Evolutionary conservation across 2,329 filamentous ascomycete genomes (phyloP).

Genomic region (Aspergillus felis): DNA sequence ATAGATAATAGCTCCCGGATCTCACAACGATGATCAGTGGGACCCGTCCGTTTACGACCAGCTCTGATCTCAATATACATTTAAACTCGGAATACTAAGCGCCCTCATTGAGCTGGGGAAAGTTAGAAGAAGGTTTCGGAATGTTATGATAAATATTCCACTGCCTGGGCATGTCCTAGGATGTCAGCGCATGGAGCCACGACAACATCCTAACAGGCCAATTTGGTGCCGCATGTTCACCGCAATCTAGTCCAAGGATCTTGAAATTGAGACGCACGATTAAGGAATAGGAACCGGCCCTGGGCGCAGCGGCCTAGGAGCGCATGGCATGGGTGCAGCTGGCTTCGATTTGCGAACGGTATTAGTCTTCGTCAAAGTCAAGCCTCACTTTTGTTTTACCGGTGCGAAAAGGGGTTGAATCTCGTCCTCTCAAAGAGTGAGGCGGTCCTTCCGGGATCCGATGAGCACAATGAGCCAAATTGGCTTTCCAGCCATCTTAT

Average conservation of each 20-base stretch:
- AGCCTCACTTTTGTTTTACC: slow-evolving; percentile 22
- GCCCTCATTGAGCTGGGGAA: neutral
- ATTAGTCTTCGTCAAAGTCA: slow-evolving; percentile 13
- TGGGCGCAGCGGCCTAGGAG: slow-evolving; percentile 3
- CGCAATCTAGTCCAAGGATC: slow-evolving; percentile 10
- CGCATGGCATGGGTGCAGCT: slow-evolving; percentile 3
- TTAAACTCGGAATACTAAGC: slow-evolving; percentile 4
- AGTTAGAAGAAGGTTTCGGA: slow-evolving; percentile 3
- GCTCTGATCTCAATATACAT: slow-evolving; percentile 7
- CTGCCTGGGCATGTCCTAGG: slow-evolving; percentile 4
- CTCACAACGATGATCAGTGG: slow-evolving; percentile 10
- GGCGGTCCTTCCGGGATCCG: slow-evolving; percentile 26
- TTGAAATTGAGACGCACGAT: slow-evolving; percentile 6
- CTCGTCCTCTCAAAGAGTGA: slow-evolving; percentile 29
- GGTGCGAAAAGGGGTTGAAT: slow-evolving; percentile 20
- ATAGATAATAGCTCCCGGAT: slow-evolving; percentile 5
- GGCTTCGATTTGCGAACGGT: slow-evolving; percentile 16
- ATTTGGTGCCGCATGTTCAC: slow-evolving; percentile 21
- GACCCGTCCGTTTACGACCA: neutral
- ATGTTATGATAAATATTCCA: slow-evolving; percentile 4
- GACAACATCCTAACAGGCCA: slow-evolving; percentile 28
- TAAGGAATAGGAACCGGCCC: neutral
- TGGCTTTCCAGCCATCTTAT: slow-evolving; percentile 6
- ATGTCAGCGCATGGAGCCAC: slow-evolving; percentile 29
- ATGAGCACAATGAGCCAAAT: slow-evolving; percentile 15